Base-by-base conservation (phyloP, 129 eudicot genomes). In the Flaveria trinervia region DNA sequence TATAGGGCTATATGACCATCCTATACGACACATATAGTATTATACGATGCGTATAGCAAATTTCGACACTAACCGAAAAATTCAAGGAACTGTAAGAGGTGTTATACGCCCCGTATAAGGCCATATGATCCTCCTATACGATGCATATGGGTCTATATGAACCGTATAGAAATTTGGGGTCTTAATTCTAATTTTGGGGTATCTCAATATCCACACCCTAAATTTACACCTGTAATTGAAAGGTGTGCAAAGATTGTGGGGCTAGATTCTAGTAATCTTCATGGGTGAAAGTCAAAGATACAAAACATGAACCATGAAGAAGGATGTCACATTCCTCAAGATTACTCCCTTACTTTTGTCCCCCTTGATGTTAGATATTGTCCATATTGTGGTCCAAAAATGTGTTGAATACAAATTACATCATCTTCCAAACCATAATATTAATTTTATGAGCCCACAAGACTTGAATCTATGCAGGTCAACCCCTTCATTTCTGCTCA, bases 311-410 rank as follows among this genome's bases (percentile, higher is more conserved):
- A 66, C 36, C 59, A 52, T 48, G 52, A 79, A 65, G 68, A 65
- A 65, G 62, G 75, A 80, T 45, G 54, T 79, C 72, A 48, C 30
- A 60, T 36, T 70, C 76, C 71, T 79, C 62, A 74, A 60, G 65
- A 80, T 28, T 50, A 74, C 80, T 67, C 39, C 68, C 9, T 51
- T 51, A 66, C 52, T 61, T 71, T 79, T 72, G 68, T 57, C 77
- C 74, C 83, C 66, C 73, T 80, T 65, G 75, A 80, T 73, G 51
- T 66, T 74, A 56, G 64, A 20, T 18, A 20, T 20, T 61, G 83
- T 77, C 82, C 15, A 79, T 23, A 62, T 79, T 71, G 83, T 71
- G 83, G 83, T 79, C 83, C 68, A 71, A 62, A 49, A 18, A 36
- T 33, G 64, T 71, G 26, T 26, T 59, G n/a, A 10, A 26, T 78